These are phyloP conservation scores for Candida hispaniensis DNA, from an alignment of 805 yeast genomes.

Conservation along the genomic window DNA sequence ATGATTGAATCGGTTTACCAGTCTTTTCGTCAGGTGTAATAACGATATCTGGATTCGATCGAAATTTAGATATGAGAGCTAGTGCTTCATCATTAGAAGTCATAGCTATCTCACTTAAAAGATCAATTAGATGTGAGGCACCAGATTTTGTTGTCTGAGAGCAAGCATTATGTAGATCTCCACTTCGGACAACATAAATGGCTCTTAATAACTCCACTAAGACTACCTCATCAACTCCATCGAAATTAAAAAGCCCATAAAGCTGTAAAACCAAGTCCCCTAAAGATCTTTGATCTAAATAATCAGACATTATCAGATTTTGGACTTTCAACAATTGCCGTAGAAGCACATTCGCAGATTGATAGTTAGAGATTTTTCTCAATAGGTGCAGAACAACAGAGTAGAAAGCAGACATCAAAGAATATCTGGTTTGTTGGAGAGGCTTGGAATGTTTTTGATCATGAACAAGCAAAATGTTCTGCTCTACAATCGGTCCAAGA, in stretches of 20 bases:
- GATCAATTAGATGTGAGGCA: constrained; percentile 3
- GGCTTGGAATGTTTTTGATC: constrained; percentile 10
- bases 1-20: no score
- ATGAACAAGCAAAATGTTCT: no score
- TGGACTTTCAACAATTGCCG: constrained; percentile 11
- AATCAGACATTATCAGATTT: constrained; percentile 6
- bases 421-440: constrained; percentile 11
- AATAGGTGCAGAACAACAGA: constrained; percentile 6
- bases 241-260: constrained; percentile 3
- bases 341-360: constrained; percentile 7
- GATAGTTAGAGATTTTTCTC: constrained; percentile 3
- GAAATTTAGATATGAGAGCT: constrained; percentile 3
- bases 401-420: constrained; percentile 3
- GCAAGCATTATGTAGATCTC: constrained; percentile 5
- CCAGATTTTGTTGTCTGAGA: constrained; percentile 1
- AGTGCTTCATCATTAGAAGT: constrained; percentile 13
- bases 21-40: constrained; percentile 7
- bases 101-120: constrained; percentile 9
- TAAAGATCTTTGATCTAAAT: constrained; percentile 2
- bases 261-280: constrained; percentile 12
- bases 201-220: constrained; percentile 13
- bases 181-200: constrained; percentile 1
- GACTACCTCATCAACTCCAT: constrained; percentile 8
- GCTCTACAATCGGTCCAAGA: constrained; percentile 6
- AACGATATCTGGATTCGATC: constrained; percentile 1